These are phyloP conservation scores for Phytopythium montanum DNA, from an alignment of 352 stramenopile species.

Conservation along the genomic window DNA sequence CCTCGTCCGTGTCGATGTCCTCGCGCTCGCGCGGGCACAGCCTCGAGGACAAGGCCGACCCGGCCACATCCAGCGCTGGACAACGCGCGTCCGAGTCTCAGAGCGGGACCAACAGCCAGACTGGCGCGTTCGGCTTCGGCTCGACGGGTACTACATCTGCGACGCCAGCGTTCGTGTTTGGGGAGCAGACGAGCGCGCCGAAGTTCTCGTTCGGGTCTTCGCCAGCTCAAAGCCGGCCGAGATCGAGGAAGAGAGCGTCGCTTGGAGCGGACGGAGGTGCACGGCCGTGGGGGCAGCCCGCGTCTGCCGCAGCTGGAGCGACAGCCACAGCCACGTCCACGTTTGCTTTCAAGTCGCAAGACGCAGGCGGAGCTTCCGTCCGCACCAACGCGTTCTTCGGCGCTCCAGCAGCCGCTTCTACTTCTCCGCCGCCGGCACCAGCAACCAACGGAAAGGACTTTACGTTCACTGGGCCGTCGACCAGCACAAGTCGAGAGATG, in stretches of 20 bases:
- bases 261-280: neutral
- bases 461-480: slow-evolving; percentile 13
- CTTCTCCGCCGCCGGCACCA: neutral
- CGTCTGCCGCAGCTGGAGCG: neutral
- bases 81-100: neutral
- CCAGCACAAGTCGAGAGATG: neutral
- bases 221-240: neutral
- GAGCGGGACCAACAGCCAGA: no score
- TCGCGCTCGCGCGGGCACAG: neutral
- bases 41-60: neutral
- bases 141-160: neutral
- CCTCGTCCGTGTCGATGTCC: neutral
- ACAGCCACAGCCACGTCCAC: neutral
- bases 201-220: neutral
- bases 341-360: neutral
- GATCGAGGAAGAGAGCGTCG: neutral
- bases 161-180: slow-evolving; percentile 3
- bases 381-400: slow-evolving; percentile 1
- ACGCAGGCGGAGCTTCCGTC: neutral
- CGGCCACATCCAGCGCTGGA: neutral
- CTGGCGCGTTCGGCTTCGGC: neutral
- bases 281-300: neutral
- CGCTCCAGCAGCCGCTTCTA: slow-evolving; percentile 5
- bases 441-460: slow-evolving; percentile 13
- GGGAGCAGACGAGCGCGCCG: neutral